Conservation (phyloP, 1,284 basidiomycete species). For the Sporisorium graminicola region DNA sequence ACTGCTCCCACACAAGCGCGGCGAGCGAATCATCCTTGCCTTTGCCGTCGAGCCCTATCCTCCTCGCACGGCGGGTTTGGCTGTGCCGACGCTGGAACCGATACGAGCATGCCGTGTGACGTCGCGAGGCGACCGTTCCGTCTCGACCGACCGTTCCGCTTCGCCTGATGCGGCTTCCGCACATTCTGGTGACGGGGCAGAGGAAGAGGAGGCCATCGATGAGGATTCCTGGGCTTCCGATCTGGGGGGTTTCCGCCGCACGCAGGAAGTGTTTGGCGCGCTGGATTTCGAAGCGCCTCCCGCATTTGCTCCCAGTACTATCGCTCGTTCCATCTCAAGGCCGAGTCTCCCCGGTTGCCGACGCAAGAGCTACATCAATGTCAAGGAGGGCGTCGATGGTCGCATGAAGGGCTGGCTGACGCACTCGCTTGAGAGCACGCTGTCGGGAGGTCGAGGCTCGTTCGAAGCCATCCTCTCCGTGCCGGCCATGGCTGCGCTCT, state of each 20-base stretch:
- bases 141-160: constrained; percentile 14
- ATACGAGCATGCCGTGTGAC: constrained; percentile 24
- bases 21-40: constrained; percentile 46
- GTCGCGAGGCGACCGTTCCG: constrained; percentile 24
- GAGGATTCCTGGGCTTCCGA: constrained; percentile 49
- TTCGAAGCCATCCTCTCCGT: constrained; percentile 52
- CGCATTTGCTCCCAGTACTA: constrained; percentile 15
- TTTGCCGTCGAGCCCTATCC: constrained; percentile 55
- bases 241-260: constrained; percentile 42
- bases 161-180: constrained; percentile 18
- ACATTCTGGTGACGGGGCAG: constrained; percentile 10
- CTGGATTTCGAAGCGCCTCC: constrained; percentile 28
- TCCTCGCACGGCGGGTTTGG: constrained; percentile 44
- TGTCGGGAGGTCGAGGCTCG: constrained; percentile 24
- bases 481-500: constrained; percentile 50
- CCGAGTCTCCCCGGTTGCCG: constrained; percentile 18
- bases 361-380: constrained; percentile 54
- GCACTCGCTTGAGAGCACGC: constrained; percentile 40
- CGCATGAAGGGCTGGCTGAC: constrained; percentile 55
- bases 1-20: constrained; percentile 42
- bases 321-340: constrained; percentile 22
- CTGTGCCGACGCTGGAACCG: constrained; percentile 44
- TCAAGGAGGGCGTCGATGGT: constrained; percentile 52
- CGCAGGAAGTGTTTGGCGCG: constrained; percentile 49
- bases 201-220: constrained; percentile 36